Evolutionary conservation across 345 rosid genomes (phyloP).

Genomic region (Psidium friedrichsthalianum): DNA sequence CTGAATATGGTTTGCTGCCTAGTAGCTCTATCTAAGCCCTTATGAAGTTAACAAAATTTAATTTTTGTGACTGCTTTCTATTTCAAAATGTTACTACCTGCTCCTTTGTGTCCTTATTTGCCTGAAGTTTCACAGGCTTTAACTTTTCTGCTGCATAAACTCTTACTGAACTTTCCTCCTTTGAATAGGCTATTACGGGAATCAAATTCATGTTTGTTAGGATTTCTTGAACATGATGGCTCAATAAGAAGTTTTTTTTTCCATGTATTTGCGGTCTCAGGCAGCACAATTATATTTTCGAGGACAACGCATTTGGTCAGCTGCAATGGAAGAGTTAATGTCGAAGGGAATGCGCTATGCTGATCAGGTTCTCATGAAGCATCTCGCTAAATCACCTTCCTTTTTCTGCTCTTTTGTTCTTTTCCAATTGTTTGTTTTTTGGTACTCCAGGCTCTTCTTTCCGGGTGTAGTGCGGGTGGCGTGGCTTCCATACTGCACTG

Average conservation of each 20-base stretch:
- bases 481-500: constrained; percentile 41
- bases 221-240: background rate
- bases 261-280: background rate
- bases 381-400: background rate
- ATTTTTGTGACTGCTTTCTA: background rate
- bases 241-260: background rate
- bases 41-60: background rate
- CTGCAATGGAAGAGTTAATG: constrained; percentile 37
- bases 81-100: background rate
- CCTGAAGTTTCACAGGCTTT: background rate
- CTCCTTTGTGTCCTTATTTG: background rate
- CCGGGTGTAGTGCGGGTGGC: constrained; percentile 54
- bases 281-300: constrained; percentile 28
- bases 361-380: constrained; percentile 17
- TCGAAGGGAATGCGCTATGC: constrained; percentile 42
- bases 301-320: constrained; percentile 42
- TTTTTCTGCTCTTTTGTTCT: background rate
- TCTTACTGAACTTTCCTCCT: background rate
- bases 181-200: background rate
- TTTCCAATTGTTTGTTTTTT: background rate
- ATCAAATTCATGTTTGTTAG: background rate
- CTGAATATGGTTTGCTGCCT: background rate
- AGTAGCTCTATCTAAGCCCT: background rate
- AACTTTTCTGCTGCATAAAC: background rate
- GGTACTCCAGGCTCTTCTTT: constrained; percentile 40